Base-by-base conservation (phyloP, 345 rosid species). In the Arabis hirsuta region DNA sequence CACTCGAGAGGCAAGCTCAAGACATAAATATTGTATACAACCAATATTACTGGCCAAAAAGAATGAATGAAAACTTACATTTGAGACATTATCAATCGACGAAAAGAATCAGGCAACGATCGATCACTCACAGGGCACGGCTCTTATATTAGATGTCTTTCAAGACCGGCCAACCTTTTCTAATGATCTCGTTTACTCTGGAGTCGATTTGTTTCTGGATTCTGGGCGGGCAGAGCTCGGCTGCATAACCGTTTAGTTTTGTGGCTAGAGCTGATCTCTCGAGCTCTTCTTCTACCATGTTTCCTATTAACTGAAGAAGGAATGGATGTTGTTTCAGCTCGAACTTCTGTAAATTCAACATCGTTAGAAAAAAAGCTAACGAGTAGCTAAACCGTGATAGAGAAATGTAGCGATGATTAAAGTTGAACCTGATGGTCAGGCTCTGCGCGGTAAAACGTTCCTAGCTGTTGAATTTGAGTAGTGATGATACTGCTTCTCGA, bases 151-250 rank as follows among this genome's bases (percentile, higher is more conserved):
- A 89, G 19, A 84, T 78, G 51, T 85, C 82, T 78, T 70, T 84
- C 76, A 89, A 69, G 55, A 88, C 81, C 2, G 97, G 98, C 97
- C 97, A 89, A 80, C 90, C 88, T 81, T 84, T 91, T 82, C 79
- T 90, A 13, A 85, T 56, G 58, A 94, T 88, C 50, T 88, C 91
- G 12, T 80, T 88, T 44, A 94, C 82, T 73, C 85, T 88, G 9
- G 76, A 80, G 64, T 94, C 78, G 8, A 88, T 89, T 55, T 80
- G 85, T 65, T 72, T 84, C 79, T 87, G 96, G 38, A 76, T 76
- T 73, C 72, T 80, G 0, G 71, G 81, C 9, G 90, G 96, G 77
- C 97, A 94, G 53, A 94, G 85, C 79, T 91, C 96, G 2, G 91
- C 96, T 55, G 96, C 91, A 71, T 81, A 91, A 50, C 96, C 85